Conservation (phyloP, 805 yeast species). For the Metschnikowia aberdeeniae region DNA sequence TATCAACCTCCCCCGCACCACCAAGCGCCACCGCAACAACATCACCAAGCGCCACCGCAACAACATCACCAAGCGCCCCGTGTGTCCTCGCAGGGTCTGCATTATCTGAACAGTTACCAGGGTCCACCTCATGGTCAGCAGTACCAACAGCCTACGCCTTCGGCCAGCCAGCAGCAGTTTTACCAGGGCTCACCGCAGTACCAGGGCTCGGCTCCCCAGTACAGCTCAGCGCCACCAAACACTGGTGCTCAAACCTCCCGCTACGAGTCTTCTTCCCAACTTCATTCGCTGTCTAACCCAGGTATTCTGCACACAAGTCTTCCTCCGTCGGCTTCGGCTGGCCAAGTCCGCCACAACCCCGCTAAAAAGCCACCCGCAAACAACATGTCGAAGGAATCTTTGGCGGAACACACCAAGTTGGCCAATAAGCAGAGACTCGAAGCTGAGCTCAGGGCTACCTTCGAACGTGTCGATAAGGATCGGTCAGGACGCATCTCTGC, state of each 20-base stretch:
- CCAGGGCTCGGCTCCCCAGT: conserved; percentile 4
- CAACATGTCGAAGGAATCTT: conserved; percentile 21
- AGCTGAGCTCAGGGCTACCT: conserved; percentile 44
- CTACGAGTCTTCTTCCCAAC: conserved; percentile 2
- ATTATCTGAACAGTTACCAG: conserved; percentile 3
- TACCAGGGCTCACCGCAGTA: conserved; percentile 3
- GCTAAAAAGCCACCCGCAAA: conserved; percentile 15
- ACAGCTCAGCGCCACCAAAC: conserved; percentile 4
- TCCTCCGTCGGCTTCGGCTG: neutral
- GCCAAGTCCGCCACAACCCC: conserved; percentile 6
- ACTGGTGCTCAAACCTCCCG: conserved; percentile 1
- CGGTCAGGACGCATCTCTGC: conserved; percentile 53
- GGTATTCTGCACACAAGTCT: conserved; percentile 1
- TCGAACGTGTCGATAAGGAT: conserved; percentile 53
- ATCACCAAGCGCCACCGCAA: conserved; percentile 1
- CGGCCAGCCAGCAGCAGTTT: neutral
- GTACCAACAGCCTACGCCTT: conserved; percentile 2
- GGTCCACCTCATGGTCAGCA: conserved; percentile 2
- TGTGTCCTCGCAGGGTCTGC: conserved; percentile 1
- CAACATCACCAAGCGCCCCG: conserved; percentile 1
- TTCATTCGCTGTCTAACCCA: conserved; percentile 2
- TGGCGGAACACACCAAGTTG: conserved; percentile 14
- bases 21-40: conserved; percentile 3
- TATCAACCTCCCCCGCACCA: neutral
- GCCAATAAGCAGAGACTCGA: conserved; percentile 42